These are phyloP conservation scores for Diaporthe humulicola DNA, from an alignment of 2,329 filamentous ascomycete species.

Conservation along the genomic window DNA sequence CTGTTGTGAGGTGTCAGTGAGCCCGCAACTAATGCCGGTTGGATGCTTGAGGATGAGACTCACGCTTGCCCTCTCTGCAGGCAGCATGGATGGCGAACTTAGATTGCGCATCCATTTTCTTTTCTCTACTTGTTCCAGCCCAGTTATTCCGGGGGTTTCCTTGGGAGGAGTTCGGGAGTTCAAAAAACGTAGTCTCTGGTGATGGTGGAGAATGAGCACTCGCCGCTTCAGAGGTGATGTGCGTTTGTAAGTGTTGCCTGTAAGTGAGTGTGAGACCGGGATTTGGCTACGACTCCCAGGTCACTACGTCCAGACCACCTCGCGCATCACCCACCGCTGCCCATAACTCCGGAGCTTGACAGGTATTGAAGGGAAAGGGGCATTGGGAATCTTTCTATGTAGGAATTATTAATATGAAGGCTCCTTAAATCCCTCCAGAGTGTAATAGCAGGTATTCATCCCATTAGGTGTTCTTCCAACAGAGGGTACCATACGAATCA, in stretches of 20 bases:
- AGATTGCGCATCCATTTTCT: conserved; percentile 54
- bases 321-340: no score
- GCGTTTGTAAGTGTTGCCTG: conserved; percentile 48
- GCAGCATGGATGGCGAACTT: conserved; percentile 91
- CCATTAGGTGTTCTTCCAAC: not conserved
- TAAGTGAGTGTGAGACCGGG: not conserved
- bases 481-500: no score
- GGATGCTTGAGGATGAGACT: conserved; percentile 44
- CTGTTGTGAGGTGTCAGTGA: conserved; percentile 65
- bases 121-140: not conserved
- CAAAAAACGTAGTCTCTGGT: not conserved
- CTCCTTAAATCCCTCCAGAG: no score
- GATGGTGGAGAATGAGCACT: conserved; percentile 9
- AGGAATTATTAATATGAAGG: not conserved
- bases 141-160: not conserved
- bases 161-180: not conserved
- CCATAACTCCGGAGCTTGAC: not conserved
- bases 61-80: conserved; percentile 86
- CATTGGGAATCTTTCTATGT: not conserved
- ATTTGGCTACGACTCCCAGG: not conserved
- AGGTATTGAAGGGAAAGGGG: no score
- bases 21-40: conserved; percentile 13
- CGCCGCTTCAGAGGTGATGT: not conserved
- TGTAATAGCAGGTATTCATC: not conserved
- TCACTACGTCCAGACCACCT: not conserved